Base-by-base conservation (phyloP, 2,329 filamentous ascomycete genomes). In the Hysterium pulicare region DNA sequence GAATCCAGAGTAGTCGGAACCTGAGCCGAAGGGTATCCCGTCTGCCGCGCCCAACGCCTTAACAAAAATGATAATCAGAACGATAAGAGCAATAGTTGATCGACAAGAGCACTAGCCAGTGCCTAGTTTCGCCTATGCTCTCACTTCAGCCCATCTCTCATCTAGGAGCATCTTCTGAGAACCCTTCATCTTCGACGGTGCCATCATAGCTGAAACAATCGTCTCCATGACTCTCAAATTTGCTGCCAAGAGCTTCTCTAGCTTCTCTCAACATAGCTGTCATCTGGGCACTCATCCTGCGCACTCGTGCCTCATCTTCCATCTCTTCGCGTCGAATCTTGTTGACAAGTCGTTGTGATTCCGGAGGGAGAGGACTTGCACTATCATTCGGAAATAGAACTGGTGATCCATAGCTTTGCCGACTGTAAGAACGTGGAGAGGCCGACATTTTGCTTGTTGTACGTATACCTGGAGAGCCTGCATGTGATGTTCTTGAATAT, bases 241-340 rank as follows among this genome's bases (percentile, higher is more conserved):
- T 73, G 16, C 67, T 71, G 5, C 72, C 90, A 15, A 98, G 69
- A 2, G 93, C 93, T 64, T 93, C 86, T 54, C 85, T 85, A 1
- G 90, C 93, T 66, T 97, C 85, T 2, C 83, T 77, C 41, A 98
- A 94, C 86, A 98, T 89, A 24, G 84, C 86, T 59, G 86, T 81
- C 36, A 97, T 71, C 54, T 86, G 82, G 36, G 81, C 76, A 61
- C 93, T 94, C 67, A 97, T 82, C 20, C 84, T 80, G 37, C 82
- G 82, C 54, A 97, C 85, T 40, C 85, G 83, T 33, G 83, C 81
- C 54, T 97, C 90, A 6, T 87, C 79, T 54, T 90, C 84, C 34
- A 82, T 76, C 55, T 95, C 89, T 44, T 87, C 86, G 38, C 81
- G 79, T 19, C 82, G 75, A 51, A 84, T 79, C 58, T 81, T 78